phyloP scores from a whole-genome alignment of 2,329 filamentous ascomycete species.

The Aspergillus texensis region DNA sequence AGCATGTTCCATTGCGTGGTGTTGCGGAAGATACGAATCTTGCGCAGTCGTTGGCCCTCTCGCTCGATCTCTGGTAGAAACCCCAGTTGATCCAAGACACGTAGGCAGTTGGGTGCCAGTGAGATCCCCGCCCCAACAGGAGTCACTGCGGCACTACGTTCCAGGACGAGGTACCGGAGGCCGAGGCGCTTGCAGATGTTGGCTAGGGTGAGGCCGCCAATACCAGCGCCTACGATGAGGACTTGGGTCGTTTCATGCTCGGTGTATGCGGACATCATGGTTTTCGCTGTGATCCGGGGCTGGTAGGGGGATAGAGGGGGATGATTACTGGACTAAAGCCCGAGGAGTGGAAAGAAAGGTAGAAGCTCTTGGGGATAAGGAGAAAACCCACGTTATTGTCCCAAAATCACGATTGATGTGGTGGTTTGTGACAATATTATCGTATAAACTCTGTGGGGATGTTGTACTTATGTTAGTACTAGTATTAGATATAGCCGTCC shows the following conservation, averaged over 20 bases:
- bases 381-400: too few species aligned
- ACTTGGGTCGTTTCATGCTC: neutral
- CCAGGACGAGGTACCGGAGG: conserved; percentile 2
- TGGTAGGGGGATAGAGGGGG: too few species aligned
- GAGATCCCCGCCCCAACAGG: conserved; percentile 7
- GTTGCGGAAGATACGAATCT: conserved; percentile 6
- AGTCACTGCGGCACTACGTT: conserved; percentile 1
- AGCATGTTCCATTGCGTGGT: neutral
- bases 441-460: too few species aligned
- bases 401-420: too few species aligned
- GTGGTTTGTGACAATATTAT: too few species aligned
- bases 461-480: too few species aligned
- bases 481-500: too few species aligned
- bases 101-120: conserved; percentile 5
- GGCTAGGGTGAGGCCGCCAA: conserved; percentile 6
- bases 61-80: neutral
- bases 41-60: neutral
- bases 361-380: too few species aligned
- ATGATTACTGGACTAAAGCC: too few species aligned
- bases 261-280: too few species aligned
- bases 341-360: too few species aligned
- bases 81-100: conserved; percentile 5
- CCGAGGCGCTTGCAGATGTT: neutral
- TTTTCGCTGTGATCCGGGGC: too few species aligned
- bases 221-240: conserved; percentile 5